Percentiles rank a stretch among this genome's conserved stretches.
These are phyloP conservation scores for Phytophthora cajani DNA, from an alignment of 352 stramenopile genomes.

Conservation along the genomic window DNA sequence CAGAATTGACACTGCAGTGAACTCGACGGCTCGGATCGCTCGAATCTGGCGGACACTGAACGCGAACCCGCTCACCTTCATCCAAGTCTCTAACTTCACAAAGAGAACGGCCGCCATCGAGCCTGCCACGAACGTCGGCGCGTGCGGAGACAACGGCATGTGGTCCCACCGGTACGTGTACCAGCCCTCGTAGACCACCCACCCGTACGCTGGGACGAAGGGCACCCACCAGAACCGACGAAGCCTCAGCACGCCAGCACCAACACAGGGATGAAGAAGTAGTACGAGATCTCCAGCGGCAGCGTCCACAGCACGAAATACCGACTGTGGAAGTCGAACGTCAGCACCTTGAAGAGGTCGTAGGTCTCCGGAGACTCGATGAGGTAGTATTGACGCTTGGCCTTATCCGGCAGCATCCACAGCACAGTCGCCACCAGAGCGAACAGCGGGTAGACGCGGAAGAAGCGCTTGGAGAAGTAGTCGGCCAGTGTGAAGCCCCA, in stretches of 20 bases:
- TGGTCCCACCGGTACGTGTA: conserved; percentile 29
- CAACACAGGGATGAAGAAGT: conserved; percentile 46
- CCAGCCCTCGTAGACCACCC: conserved; percentile 30
- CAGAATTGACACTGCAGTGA: conserved; percentile 18
- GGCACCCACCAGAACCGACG: conserved; percentile 29
- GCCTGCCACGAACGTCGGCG: conserved; percentile 32
- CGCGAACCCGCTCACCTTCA: conserved; percentile 20
- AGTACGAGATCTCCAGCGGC: conserved; percentile 40
- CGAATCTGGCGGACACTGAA: not conserved
- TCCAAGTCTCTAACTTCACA: conserved; percentile 21
- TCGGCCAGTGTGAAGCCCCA: conserved; percentile 40
- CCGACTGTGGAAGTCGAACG: conserved; percentile 38
- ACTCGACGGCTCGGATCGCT: conserved; percentile 29
- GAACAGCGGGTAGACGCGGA: conserved; percentile 65
- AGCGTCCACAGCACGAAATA: conserved; percentile 55
- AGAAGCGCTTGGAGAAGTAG: conserved; percentile 40
- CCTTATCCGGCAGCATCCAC: conserved; percentile 33
- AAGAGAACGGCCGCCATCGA: conserved; percentile 42
- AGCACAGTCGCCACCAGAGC: conserved; percentile 33
- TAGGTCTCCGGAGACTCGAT: conserved; percentile 34
- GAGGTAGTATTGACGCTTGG: conserved; percentile 31
- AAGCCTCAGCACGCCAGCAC: conserved; percentile 29
- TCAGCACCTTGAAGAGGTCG: conserved; percentile 46
- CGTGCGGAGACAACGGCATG: conserved; percentile 24
- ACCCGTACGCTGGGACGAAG: conserved; percentile 31